Percentiles rank a stretch among this genome's conserved stretches.
phyloP scores from a whole-genome alignment of 1,139 yeast species.

The Candida tetrigidarum region DNA sequence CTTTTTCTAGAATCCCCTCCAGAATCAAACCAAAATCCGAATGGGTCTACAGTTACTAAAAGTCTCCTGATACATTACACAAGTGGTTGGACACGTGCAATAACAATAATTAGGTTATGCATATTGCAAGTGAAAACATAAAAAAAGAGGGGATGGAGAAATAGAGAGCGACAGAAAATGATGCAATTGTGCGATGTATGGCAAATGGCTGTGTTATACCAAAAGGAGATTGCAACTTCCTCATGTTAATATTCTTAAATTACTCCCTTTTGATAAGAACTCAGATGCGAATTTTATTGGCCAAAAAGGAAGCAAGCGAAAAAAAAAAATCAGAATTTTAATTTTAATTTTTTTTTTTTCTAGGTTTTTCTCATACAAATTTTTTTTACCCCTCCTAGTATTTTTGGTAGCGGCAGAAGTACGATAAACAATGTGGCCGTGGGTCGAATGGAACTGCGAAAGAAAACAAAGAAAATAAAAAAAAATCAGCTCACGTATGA shows the following conservation, averaged over 20 bases:
- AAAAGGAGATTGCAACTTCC: not conserved
- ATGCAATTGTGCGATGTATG: too few relatives aligned
- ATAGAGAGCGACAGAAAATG: too few relatives aligned
- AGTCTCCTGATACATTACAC: not conserved
- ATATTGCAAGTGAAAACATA: too few relatives aligned
- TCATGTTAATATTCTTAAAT: too few relatives aligned
- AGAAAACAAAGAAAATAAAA: not conserved
- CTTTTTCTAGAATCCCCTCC: too few relatives aligned
- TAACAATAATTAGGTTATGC: not conserved
- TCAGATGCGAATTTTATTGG: not conserved
- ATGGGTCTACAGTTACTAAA: too few relatives aligned
- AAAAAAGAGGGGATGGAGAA: not conserved
- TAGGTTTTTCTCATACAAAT: too few relatives aligned
- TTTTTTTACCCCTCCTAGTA: conserved; percentile 8
- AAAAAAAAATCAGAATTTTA: too few relatives aligned
- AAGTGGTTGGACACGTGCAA: not conserved
- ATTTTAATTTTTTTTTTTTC: not conserved
- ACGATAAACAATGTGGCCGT: not conserved
- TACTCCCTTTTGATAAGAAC: too few relatives aligned
- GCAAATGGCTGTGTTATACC: too few relatives aligned
- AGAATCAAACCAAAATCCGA: too few relatives aligned
- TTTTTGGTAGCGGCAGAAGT: conserved; percentile 3
- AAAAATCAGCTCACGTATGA: conserved; percentile 6
- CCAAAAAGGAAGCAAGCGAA: not conserved
- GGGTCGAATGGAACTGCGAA: conserved; percentile 3